Percentiles rank a stretch among this genome's conserved stretches.
Evolutionary conservation across 2,329 filamentous ascomycete genomes (phyloP).

Genomic region (Drechslera avenae): DNA sequence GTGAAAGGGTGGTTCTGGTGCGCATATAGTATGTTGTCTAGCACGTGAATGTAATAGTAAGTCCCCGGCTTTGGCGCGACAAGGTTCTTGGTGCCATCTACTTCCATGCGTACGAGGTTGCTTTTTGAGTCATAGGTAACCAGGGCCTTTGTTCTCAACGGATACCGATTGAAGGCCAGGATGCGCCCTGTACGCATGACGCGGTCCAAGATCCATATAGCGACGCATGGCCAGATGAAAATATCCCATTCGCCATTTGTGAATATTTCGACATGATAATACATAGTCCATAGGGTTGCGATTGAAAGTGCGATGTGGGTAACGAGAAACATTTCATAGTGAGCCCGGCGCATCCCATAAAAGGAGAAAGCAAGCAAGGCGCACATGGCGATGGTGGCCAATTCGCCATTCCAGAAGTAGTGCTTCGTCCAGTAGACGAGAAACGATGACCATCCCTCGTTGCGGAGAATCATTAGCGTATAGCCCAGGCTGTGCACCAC

Average conservation of each 20-base stretch:
- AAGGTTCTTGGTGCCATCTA: constrained; percentile 44
- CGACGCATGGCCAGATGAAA: constrained; percentile 57
- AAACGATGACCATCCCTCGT: constrained; percentile 49
- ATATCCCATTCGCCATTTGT: constrained; percentile 53
- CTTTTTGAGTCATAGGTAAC: constrained; percentile 52
- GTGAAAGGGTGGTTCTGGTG: constrained; percentile 58
- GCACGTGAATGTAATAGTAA: constrained; percentile 58
- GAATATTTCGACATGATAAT: constrained; percentile 61
- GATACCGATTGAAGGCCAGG: constrained; percentile 51
- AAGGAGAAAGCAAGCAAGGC: constrained; percentile 55
- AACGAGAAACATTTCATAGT: constrained; percentile 54
- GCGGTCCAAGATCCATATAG: constrained; percentile 59
- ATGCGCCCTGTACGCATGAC: constrained; percentile 53
- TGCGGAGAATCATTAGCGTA: constrained; percentile 51
- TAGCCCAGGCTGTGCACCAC: constrained; percentile 68
- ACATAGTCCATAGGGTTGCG: constrained; percentile 57
- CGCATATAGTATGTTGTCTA: constrained; percentile 52
- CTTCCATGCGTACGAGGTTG: constrained; percentile 56
- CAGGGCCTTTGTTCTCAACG: constrained; percentile 44
- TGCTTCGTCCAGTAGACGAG: constrained; percentile 47
- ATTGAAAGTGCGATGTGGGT: constrained; percentile 50
- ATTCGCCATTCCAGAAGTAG: constrained; percentile 59
- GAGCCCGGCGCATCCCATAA: constrained; percentile 57
- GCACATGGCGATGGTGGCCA: constrained; percentile 54
- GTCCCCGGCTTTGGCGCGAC: constrained; percentile 52